phyloP scores from a whole-genome alignment of 768 basidiomycete species.

The Xerocomus spinulosus region DNA sequence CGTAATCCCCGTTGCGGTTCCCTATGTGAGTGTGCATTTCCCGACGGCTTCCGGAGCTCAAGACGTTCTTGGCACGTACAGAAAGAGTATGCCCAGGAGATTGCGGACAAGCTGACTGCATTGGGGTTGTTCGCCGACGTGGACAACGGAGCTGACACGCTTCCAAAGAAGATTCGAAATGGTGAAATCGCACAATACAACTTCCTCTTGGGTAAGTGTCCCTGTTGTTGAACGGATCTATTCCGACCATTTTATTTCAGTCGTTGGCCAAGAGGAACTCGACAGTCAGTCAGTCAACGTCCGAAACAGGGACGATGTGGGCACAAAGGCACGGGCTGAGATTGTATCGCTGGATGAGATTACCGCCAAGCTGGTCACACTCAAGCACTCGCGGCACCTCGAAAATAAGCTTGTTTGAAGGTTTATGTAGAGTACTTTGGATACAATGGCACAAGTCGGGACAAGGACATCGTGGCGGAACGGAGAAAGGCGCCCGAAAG shows the following conservation, averaged over 20 bases:
- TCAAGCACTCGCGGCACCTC: conserved; percentile 58
- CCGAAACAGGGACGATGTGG: conserved; percentile 91
- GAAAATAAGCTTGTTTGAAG: conserved; percentile 47
- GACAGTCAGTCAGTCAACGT: conserved; percentile 87
- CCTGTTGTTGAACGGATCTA: not conserved
- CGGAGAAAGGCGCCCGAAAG: not conserved
- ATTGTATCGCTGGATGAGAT: conserved; percentile 70
- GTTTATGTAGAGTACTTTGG: conserved; percentile 13
- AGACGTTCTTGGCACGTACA: conserved; percentile 28
- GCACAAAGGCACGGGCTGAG: conserved; percentile 76
- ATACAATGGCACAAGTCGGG: not conserved
- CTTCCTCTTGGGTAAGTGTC: conserved; percentile 81
- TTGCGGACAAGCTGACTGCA: conserved; percentile 60
- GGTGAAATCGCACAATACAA: conserved; percentile 98
- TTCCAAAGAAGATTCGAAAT: conserved; percentile 96
- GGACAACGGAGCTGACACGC: conserved; percentile 87
- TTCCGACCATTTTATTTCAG: conserved; percentile 38
- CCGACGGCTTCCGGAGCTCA: not conserved
- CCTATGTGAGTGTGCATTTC: conserved; percentile 59
- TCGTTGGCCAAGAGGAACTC: conserved; percentile 92
- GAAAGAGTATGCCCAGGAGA: conserved; percentile 88
- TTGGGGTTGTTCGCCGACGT: conserved; percentile 85
- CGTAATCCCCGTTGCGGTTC: conserved; percentile 87
- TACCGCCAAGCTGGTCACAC: conserved; percentile 58
- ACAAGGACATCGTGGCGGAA: not conserved